Percentiles rank a stretch among this genome's conserved stretches.
phyloP scores from a whole-genome alignment of 2,329 filamentous ascomycete species.

The Aspergillus oerlinghausenensis region DNA sequence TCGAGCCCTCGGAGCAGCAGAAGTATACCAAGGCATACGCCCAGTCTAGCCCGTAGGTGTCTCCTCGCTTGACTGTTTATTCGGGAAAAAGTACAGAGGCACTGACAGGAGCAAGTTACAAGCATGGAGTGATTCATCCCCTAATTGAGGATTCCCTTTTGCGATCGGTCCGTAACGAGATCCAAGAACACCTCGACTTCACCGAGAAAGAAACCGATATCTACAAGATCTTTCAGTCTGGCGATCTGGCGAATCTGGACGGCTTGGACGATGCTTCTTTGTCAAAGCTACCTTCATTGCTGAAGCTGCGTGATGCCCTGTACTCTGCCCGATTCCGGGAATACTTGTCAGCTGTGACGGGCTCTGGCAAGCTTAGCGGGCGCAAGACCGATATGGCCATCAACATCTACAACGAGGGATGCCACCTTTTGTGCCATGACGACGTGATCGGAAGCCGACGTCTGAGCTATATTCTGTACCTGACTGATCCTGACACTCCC shows the following conservation, averaged over 20 bases:
- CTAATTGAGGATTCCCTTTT: conserved; percentile 78
- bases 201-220: conserved; percentile 99
- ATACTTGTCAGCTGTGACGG: conserved; percentile 82
- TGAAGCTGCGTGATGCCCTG: conserved; percentile 85
- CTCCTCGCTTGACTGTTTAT: neutral
- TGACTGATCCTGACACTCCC: conserved; percentile 83
- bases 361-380: conserved; percentile 80
- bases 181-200: conserved; percentile 86
- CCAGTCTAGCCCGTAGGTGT: conserved; percentile 39
- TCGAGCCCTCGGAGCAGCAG: conserved; percentile 37
- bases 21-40: conserved; percentile 42
- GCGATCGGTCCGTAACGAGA: conserved; percentile 80
- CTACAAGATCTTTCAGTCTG: conserved; percentile 98
- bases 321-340: conserved; percentile 87
- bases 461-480: conserved; percentile 94
- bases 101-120: conserved; percentile 55
- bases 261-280: conserved; percentile 84
- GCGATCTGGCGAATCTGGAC: conserved; percentile 93
- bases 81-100: neutral
- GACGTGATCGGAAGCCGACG: conserved; percentile 97
- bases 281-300: conserved; percentile 79
- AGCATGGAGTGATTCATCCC: conserved; percentile 81
- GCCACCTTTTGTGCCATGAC: conserved; percentile 93
- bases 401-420: conserved; percentile 95
- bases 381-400: conserved; percentile 98